A percentile compares a stretch with the other conserved stretches of the same genome.
Evolutionary conservation across 2,329 filamentous ascomycete species (phyloP).

Genomic region (Trichoderma sp.): DNA sequence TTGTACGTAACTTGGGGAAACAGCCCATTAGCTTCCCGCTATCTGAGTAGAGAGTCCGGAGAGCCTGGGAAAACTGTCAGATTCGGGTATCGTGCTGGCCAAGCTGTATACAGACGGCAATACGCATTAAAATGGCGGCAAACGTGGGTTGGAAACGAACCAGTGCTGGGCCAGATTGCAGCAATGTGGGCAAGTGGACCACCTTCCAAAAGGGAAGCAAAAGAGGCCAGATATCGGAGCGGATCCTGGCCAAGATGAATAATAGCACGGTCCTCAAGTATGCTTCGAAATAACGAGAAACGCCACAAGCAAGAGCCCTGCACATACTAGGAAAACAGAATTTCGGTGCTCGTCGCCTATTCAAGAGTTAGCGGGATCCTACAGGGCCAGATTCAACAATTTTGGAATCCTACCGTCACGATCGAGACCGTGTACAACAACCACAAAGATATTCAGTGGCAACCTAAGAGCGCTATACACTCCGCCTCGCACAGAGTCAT

Average conservation of each 20-base stretch:
- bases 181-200: conserved; percentile 19
- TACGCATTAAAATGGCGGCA: neutral
- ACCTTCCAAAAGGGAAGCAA: conserved; percentile 4
- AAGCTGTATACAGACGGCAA: neutral
- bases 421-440: conserved; percentile 51
- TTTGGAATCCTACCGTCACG: conserved; percentile 44
- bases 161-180: conserved; percentile 11
- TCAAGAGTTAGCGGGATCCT: neutral
- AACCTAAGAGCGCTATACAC: conserved; percentile 62
- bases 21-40: conserved; percentile 5
- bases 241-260: neutral
- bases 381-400: neutral
- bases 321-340: conserved; percentile 35
- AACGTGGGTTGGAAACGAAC: neutral
- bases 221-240: conserved; percentile 14
- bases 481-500: conserved; percentile 56
- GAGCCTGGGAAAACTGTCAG: neutral
- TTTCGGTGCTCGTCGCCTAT: conserved; percentile 39
- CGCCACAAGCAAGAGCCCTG: conserved; percentile 27
- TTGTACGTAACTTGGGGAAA: conserved; percentile 9
- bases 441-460: conserved; percentile 59
- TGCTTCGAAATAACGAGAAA: conserved; percentile 4
- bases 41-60: neutral
- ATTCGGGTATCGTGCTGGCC: neutral
- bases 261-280: neutral